Percentiles rank a stretch among this genome's conserved stretches.
These are phyloP conservation scores for Brassica juncea DNA, from an alignment of 345 rosid species.

Conservation along the genomic window DNA sequence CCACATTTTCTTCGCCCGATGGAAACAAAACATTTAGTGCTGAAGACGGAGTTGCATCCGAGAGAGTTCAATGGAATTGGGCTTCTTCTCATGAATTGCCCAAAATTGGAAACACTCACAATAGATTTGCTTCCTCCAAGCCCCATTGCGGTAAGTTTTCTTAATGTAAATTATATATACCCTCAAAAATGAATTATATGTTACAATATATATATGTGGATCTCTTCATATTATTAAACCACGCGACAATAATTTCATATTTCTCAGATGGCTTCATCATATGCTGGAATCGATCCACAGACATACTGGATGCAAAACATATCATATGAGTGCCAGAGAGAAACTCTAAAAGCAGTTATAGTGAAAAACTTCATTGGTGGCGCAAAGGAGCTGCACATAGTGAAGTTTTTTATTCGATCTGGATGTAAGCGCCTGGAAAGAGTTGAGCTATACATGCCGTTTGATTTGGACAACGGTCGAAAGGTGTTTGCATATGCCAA, in stretches of 20 bases:
- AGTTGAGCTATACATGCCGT: neutral
- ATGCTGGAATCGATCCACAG: neutral
- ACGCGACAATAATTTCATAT: neutral
- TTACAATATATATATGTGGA: no score
- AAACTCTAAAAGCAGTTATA: neutral
- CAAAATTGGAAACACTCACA: constrained; percentile 15
- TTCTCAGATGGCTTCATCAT: neutral
- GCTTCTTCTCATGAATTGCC: constrained; percentile 45
- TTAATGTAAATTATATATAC: neutral
- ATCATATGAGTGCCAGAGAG: neutral
- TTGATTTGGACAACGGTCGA: neutral
- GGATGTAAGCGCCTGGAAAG: neutral
- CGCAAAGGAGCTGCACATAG: neutral
- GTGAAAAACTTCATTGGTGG: neutral
- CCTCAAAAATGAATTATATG: neutral
- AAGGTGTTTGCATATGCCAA: neutral
- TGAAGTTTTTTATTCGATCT: neutral
- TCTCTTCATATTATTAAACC: neutral
- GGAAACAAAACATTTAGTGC: constrained; percentile 39
- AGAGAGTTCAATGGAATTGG: constrained; percentile 43
- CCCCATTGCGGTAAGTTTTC: neutral
- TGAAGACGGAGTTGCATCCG: constrained; percentile 40
- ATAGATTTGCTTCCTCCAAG: neutral
- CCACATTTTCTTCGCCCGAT: constrained; percentile 16
- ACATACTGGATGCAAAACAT: neutral